Percentiles rank a stretch among this genome's conserved stretches.
Conservation (phyloP, 2,329 filamentous ascomycete species). For the Epichloe amarillans region DNA sequence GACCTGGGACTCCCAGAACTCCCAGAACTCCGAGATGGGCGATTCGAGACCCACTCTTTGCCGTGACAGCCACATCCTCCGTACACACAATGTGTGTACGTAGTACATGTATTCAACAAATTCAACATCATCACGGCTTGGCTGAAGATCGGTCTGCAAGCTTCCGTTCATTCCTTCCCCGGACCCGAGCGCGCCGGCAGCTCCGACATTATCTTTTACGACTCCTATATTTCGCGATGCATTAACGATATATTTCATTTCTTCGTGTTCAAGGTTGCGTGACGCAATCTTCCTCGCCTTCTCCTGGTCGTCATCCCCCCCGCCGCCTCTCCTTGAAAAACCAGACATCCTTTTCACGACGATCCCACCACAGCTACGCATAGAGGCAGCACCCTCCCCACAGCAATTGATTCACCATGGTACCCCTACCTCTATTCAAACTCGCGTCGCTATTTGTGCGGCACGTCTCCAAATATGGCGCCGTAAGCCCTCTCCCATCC, state of each 20-base stretch:
- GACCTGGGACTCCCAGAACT: neutral
- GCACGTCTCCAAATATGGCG: constrained; percentile 56
- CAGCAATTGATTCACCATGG: constrained; percentile 30
- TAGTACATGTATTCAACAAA: too few species aligned
- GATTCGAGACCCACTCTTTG: neutral
- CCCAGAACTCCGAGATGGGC: neutral
- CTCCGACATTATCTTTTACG: neutral
- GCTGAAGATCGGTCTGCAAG: neutral
- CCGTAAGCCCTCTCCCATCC: constrained; percentile 32
- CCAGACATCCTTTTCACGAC: neutral
- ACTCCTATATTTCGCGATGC: neutral
- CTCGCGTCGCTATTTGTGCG: constrained; percentile 50
- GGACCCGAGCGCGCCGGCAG: neutral
- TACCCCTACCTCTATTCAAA: constrained; percentile 54
- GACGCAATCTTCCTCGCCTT: neutral
- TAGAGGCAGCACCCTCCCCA: neutral
- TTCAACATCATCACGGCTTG: too few species aligned
- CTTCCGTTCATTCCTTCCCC: neutral
- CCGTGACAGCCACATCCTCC: neutral
- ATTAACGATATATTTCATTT: neutral
- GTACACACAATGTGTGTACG: too few species aligned
- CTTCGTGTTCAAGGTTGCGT: neutral
- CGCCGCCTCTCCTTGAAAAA: neutral
- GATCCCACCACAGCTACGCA: neutral
- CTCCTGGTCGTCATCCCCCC: neutral